Base-by-base conservation (phyloP, 208 protist species). In the Leishmania mexicana region DNA sequence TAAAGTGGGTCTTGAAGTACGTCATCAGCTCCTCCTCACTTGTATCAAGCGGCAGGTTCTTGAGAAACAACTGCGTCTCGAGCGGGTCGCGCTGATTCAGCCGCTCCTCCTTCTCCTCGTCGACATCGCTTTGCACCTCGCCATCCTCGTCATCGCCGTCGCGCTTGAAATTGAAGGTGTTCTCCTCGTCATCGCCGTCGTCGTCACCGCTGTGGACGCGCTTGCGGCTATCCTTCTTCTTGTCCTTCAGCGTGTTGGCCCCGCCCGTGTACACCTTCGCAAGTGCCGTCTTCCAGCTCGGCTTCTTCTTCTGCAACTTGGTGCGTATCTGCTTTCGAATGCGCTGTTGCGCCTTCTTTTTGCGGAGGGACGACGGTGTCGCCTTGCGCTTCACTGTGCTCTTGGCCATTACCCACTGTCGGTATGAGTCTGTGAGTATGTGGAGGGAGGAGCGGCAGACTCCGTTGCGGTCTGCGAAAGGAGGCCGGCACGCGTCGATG, bases 81-180 rank as follows among this genome's bases (percentile, higher is more conserved):
- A 98, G 85, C 45, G 95, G 95, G 79, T 98, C 90, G 38, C 89
- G 87, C 84, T 93, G 71, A 83, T 98, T 98, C 84, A 98, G 74
- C 57, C 93, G 93, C 78, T 95, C 87, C 88, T 96, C 87, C 83
- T 94, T 93, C 78, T 96, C 93, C 86, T 98, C 95, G 73, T 98
- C 95, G 40, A 98, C 91, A 67, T 98, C 95, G 74, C 93, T 96
- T 84, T 98, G 93, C 79, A 98, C 93, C 86, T 98, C 94, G 51
- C 68, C 85, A 42, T 88, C 90, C 19, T 88, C 90, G 60, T 93
- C 92, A 75, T 83, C 83, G 19, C 65, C 83, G 71, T 85, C 81
- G 70, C 76, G 78, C 45, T 67, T 79, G 76, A 89, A 89, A 60
- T 40, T 88, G 58, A 90, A 88, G 47, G 79, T 86, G 75, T 76